Percentiles rank a stretch among this genome's conserved stretches.
Conservation (phyloP, 495 filamentous ascomycete genomes). For the Penicillium taxi region DNA sequence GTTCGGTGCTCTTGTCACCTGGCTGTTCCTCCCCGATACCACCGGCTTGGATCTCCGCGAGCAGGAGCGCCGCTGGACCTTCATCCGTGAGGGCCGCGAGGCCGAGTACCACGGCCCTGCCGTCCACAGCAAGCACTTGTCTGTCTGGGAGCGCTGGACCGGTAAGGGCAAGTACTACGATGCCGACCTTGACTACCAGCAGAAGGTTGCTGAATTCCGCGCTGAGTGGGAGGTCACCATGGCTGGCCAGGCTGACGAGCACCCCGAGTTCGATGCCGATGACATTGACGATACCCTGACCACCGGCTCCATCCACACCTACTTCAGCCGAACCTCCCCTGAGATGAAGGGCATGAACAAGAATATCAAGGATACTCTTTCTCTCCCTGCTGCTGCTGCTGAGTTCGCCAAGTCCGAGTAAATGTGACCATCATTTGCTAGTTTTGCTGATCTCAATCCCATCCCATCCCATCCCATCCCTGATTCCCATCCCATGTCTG, state of each 20-base stretch:
- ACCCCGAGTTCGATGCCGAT: conserved; percentile 8
- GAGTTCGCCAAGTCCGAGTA: too few relatives aligned
- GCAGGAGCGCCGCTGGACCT: conserved; percentile 79
- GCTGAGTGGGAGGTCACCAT: conserved; percentile 53
- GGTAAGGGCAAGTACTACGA: conserved; percentile 71
- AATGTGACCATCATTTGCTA: too few relatives aligned
- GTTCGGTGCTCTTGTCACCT: conserved; percentile 67
- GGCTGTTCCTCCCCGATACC: conserved; percentile 77
- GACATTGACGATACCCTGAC: conserved; percentile 32
- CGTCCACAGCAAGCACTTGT: conserved; percentile 74
- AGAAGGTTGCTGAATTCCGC: conserved; percentile 71
- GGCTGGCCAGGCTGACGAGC: conserved; percentile 28
- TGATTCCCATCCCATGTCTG: too few relatives aligned
- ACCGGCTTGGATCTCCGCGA: conserved; percentile 89
- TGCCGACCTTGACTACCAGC: conserved; percentile 63
- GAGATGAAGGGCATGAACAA: conserved; percentile 36
- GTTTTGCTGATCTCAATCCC: too few relatives aligned
- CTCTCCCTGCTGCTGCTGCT: conserved; percentile 11
- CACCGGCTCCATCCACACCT: conserved; percentile 32
- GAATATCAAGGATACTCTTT: conserved; percentile 9
- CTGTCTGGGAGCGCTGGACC: conserved; percentile 54
- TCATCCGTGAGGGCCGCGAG: conserved; percentile 63
- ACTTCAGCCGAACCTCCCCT: conserved; percentile 41
- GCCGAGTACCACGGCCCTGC: conserved; percentile 81
- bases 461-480: too few relatives aligned